These are phyloP conservation scores for Citrus cavaleriei DNA, from an alignment of 345 rosid species.

Conservation along the genomic window DNA sequence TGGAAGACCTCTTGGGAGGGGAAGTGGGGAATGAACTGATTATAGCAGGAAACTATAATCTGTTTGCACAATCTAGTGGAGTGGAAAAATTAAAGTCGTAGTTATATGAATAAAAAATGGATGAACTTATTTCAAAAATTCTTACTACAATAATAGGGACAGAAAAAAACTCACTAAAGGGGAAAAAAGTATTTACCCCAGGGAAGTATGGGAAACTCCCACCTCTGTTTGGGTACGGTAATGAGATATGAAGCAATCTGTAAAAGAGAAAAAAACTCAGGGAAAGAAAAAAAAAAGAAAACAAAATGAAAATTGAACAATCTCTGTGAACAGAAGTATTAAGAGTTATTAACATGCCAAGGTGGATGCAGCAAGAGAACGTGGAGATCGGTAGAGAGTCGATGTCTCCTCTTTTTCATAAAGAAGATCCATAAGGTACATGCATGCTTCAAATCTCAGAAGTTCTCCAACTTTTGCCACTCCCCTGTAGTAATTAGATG, in stretches of 20 bases:
- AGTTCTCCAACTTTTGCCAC: conserved; percentile 69
- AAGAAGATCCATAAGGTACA: conserved; percentile 89
- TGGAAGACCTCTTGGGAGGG: background rate
- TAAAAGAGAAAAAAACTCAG: conserved; percentile 14
- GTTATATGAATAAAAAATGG: background rate
- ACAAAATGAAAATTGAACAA: background rate
- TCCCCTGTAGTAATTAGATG: conserved; percentile 32
- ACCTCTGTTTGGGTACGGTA: conserved; percentile 59
- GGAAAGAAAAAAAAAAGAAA: conserved; percentile 1
- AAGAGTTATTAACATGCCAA: conserved; percentile 39
- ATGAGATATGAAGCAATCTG: conserved; percentile 76
- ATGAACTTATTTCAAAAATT: background rate
- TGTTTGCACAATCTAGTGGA: background rate
- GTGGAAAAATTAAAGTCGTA: background rate
- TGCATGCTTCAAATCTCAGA: conserved; percentile 64
- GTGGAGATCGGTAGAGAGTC: conserved; percentile 43
- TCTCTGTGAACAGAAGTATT: background rate
- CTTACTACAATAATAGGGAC: background rate
- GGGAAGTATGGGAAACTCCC: conserved; percentile 75
- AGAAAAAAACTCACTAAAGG: background rate
- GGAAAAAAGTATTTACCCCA: conserved; percentile 58
- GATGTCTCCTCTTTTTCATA: conserved; percentile 67
- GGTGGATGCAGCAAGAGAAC: conserved; percentile 66
- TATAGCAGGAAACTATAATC: background rate
- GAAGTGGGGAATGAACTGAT: background rate